Conservation (phyloP, 2,329 filamentous ascomycete species). For the Sclerotinia glacialis region DNA sequence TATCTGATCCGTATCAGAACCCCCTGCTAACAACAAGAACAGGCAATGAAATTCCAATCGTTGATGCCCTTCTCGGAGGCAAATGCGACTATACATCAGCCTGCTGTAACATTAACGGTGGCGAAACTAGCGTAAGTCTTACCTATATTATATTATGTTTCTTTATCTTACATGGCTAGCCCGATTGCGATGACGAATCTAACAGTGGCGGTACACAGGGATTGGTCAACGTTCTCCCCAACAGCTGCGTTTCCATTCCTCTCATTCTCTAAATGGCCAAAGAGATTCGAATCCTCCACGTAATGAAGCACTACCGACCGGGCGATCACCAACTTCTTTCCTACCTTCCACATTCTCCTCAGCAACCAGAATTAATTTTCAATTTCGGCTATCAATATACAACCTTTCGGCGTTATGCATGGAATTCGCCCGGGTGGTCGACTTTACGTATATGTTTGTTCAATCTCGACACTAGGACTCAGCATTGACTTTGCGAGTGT, state of each 20-base stretch:
- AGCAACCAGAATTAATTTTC: background rate
- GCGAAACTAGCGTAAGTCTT: background rate
- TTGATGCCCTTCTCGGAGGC: background rate
- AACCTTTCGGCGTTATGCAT: background rate
- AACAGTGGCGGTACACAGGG: conserved; percentile 1
- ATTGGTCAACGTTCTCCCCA: background rate
- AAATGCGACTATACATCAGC: background rate
- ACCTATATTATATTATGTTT: background rate
- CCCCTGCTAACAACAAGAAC: background rate
- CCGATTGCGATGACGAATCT: conserved; percentile 14
- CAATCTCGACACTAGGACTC: conserved; percentile 3
- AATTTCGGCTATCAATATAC: background rate
- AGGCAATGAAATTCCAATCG: background rate
- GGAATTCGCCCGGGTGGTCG: background rate
- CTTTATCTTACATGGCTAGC: conserved; percentile 17
- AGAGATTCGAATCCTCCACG: background rate
- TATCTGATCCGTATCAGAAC: background rate
- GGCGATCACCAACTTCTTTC: background rate
- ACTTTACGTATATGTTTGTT: background rate
- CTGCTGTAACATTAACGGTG: background rate
- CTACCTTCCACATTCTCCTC: background rate
- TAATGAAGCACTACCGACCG: background rate
- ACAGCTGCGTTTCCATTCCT: background rate
- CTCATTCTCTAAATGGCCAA: background rate
- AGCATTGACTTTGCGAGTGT: conserved; percentile 11